Conservation (phyloP, 108 stramenopile species). For the Fragilaria radians region DNA sequence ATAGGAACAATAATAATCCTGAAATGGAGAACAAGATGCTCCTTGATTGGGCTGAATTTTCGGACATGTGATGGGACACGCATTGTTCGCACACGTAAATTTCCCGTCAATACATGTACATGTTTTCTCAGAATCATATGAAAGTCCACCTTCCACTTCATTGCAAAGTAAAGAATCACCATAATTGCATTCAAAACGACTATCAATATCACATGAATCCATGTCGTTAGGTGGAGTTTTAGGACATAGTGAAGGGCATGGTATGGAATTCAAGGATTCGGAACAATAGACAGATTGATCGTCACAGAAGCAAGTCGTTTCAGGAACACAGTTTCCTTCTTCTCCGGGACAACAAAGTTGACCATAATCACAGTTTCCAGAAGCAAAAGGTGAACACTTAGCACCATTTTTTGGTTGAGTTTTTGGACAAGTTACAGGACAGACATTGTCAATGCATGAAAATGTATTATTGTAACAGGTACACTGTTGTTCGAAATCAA, state of each 20-base stretch:
- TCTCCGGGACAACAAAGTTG: not conserved
- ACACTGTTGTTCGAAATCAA: not conserved
- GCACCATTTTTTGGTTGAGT: not conserved
- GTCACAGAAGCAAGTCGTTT: not conserved
- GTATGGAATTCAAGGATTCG: not conserved
- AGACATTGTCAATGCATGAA: not conserved
- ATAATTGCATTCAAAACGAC: not conserved
- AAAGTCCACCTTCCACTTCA: not conserved
- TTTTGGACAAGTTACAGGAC: not conserved
- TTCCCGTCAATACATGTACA: not conserved
- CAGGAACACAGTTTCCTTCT: not conserved
- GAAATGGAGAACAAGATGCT: not conserved
- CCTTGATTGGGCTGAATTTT: not conserved
- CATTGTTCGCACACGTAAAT: not conserved
- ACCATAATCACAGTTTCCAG: not conserved
- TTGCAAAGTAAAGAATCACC: not conserved
- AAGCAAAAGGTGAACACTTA: not conserved
- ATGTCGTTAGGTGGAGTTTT: not conserved
- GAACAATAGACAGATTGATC: not conserved
- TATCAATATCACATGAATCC: not conserved
- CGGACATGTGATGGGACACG: not conserved
- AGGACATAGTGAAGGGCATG: not conserved
- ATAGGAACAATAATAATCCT: slow-evolving; percentile 1
- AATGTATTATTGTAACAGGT: not conserved
- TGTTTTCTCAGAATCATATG: not conserved